phyloP scores from a whole-genome alignment of 306 rosid species.

The Cicer yamashitae region DNA sequence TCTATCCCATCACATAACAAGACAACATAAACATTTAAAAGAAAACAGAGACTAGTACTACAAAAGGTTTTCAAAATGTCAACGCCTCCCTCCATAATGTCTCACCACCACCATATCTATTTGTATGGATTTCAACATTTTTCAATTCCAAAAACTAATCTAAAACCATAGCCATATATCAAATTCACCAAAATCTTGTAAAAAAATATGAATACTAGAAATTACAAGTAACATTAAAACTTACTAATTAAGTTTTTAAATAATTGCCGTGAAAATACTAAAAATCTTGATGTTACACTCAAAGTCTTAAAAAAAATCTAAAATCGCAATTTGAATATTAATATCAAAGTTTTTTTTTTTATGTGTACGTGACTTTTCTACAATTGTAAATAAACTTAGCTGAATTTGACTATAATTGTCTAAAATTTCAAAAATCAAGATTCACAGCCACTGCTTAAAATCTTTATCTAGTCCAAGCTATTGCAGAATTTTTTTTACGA shows the following conservation, averaged over 20 bases:
- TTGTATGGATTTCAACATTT: conserved; percentile 43
- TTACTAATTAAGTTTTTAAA: not conserved
- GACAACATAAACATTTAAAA: conserved; percentile 58
- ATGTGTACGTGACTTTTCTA: not conserved
- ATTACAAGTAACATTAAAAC: not conserved
- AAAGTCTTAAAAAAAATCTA: too few species aligned
- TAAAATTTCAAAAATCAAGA: not conserved
- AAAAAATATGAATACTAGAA: not conserved
- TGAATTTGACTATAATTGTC: not conserved
- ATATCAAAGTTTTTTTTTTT: not conserved
- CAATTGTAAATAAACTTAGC: not conserved
- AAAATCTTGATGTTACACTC: too few species aligned
- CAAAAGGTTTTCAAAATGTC: conserved; percentile 35
- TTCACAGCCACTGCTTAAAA: not conserved
- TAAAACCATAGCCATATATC: conserved; percentile 42
- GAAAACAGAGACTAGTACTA: conserved; percentile 32
- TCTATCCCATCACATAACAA: conserved; percentile 61
- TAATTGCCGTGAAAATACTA: not conserved
- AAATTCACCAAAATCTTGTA: conserved; percentile 11
- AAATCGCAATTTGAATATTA: not conserved
- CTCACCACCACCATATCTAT: conserved; percentile 44
- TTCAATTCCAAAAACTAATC: conserved; percentile 42
- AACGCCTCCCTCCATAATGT: conserved; percentile 36
- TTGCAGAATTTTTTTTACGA: not conserved
- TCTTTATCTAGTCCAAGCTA: not conserved